phyloP scores from a whole-genome alignment of 2,329 filamentous ascomycete species.

The Parastagonospora avenae region DNA sequence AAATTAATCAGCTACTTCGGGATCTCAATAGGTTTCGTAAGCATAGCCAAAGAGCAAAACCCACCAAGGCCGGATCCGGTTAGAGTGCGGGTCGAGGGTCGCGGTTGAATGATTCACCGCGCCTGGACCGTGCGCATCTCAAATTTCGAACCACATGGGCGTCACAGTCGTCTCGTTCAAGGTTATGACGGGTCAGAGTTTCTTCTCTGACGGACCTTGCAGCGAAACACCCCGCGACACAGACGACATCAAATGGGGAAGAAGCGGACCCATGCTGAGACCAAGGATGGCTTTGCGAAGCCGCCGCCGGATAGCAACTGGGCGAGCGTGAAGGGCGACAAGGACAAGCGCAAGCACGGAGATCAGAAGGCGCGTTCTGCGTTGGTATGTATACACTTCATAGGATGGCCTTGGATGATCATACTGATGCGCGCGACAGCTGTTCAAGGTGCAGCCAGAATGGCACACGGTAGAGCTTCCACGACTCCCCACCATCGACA shows the following conservation, averaged over 20 bases:
- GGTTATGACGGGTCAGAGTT: conserved; percentile 46
- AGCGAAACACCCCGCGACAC: conserved; percentile 31
- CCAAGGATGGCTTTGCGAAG: conserved; percentile 48
- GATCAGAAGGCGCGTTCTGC: conserved; percentile 37
- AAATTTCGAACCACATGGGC: conserved; percentile 26
- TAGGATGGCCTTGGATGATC: conserved; percentile 3
- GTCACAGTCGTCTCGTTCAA: conserved; percentile 24
- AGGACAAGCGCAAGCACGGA: conserved; percentile 39
- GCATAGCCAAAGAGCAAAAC: conserved; percentile 20
- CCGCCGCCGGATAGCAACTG: conserved; percentile 39
- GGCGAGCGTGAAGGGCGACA: conserved; percentile 35
- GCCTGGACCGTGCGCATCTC: conserved; percentile 21
- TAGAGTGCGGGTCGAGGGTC: neutral
- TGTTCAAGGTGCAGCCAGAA: conserved; percentile 67
- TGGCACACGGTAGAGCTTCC: conserved; percentile 68
- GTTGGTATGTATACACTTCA: conserved; percentile 32
- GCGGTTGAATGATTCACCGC: conserved; percentile 2
- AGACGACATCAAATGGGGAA: conserved; percentile 46
- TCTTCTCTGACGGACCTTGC: conserved; percentile 46
- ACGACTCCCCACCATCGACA: conserved; percentile 53
- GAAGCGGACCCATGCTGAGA: conserved; percentile 49
- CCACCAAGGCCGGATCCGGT: neutral
- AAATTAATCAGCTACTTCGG: conserved; percentile 14
- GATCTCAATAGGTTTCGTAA: conserved; percentile 18
- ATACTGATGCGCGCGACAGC: conserved; percentile 47